These are phyloP conservation scores for Trifolium subterraneum DNA, from an alignment of 306 rosid species.

Conservation along the genomic window DNA sequence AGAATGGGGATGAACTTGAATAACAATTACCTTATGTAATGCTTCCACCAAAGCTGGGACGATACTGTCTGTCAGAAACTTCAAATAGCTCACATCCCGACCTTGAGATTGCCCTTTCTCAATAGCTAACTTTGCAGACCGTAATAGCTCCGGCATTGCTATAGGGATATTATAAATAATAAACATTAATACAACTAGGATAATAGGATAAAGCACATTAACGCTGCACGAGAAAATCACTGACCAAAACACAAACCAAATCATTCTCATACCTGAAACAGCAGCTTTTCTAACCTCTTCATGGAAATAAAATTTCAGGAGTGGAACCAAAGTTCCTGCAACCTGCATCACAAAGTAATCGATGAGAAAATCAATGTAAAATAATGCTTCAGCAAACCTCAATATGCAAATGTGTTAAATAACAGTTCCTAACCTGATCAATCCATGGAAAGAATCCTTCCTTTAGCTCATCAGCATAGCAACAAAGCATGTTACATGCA, in stretches of 20 bases:
- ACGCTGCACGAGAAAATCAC: background rate
- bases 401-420: slow-evolving; percentile 5
- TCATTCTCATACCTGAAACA: slow-evolving; percentile 74
- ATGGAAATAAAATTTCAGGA: slow-evolving; percentile 93
- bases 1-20: slow-evolving; percentile 17
- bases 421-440: slow-evolving; percentile 74
- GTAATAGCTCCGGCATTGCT: slow-evolving; percentile 98
- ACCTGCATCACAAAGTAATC: slow-evolving; percentile 58
- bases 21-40: slow-evolving; percentile 73
- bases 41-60: slow-evolving; percentile 98
- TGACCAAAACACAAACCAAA: slow-evolving; percentile 3
- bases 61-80: slow-evolving; percentile 85
- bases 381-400: slow-evolving; percentile 1
- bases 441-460: slow-evolving; percentile 99
- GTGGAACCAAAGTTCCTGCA: slow-evolving; percentile 94
- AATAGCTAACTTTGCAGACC: slow-evolving; percentile 91
- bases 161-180: slow-evolving; percentile 31
- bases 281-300: slow-evolving; percentile 99
- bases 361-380: slow-evolving; percentile 18
- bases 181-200: slow-evolving; percentile 29
- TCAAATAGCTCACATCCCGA: slow-evolving; percentile 79
- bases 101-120: slow-evolving; percentile 97
- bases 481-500: slow-evolving; percentile 98
- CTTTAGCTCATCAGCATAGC: slow-evolving; percentile 98
- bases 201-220: slow-evolving; percentile 8